Evolutionary conservation across 169 alveolate genomes (phyloP).

Genomic region (Pseudocohnilembus persalinus): DNA sequence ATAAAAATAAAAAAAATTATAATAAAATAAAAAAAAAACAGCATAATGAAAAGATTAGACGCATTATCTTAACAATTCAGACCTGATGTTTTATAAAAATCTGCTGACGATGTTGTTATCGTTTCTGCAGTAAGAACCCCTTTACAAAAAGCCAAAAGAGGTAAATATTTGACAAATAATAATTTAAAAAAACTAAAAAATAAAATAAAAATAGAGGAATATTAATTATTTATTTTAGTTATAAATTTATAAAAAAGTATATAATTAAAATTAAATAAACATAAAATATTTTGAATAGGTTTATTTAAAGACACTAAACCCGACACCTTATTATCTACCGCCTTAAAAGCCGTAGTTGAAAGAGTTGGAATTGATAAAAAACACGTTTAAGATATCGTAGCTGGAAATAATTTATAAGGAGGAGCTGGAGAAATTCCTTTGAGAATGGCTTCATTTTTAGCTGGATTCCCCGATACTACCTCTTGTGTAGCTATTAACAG

Average conservation of each 20-base stretch:
- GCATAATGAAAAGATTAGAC: not conserved
- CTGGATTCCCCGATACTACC: slow-evolving; percentile 81
- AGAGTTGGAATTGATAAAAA: slow-evolving; percentile 78
- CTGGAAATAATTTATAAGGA: slow-evolving; percentile 78
- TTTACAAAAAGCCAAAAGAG: slow-evolving; percentile 84
- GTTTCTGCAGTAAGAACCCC: slow-evolving; percentile 92
- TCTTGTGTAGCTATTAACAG: slow-evolving; percentile 86
- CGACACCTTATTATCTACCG: slow-evolving; percentile 83
- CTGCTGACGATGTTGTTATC: slow-evolving; percentile 86
- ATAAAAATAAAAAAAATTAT: too few relatives aligned
- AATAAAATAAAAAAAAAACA: not conserved
- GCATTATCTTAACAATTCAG: not conserved
- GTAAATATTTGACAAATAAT: slow-evolving; percentile 41
- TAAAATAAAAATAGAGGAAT: too few relatives aligned
- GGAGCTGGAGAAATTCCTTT: slow-evolving; percentile 86
- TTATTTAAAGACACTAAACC: slow-evolving; percentile 83
- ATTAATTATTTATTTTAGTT: too few relatives aligned
- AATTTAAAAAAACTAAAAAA: too few relatives aligned
- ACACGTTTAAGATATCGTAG: slow-evolving; percentile 83
- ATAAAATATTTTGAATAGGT: not conserved
- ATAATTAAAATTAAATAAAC: too few relatives aligned
- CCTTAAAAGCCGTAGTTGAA: slow-evolving; percentile 69
- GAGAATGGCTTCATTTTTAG: slow-evolving; percentile 83
- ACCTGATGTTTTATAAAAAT: not conserved
- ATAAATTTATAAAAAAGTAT: too few relatives aligned